These are phyloP conservation scores for Zanthoxylum bungeanum DNA, from an alignment of 345 rosid species.

Conservation along the genomic window DNA sequence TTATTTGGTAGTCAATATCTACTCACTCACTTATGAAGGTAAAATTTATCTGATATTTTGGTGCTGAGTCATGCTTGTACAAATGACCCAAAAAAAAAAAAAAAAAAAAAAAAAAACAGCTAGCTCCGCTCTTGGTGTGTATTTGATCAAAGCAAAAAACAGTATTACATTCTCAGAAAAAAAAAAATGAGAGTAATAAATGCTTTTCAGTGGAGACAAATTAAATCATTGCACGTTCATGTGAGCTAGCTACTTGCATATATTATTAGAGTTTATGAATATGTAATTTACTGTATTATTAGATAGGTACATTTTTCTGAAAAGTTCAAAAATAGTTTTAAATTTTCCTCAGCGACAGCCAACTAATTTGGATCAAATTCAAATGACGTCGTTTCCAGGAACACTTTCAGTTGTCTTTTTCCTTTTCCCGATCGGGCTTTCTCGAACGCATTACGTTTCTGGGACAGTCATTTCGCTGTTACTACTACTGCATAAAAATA, in stretches of 20 bases:
- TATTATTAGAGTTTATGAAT: background rate
- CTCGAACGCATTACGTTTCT: background rate
- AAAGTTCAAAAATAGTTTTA: background rate
- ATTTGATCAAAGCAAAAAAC: no score
- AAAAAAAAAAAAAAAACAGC: no score
- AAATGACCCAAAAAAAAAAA: no score
- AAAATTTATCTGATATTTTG: no score
- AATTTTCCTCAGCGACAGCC: background rate
- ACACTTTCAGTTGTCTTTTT: background rate
- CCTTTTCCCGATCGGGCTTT: constrained; percentile 6
- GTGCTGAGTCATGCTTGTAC: no score
- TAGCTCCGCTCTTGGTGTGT: no score
- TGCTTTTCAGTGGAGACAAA: background rate
- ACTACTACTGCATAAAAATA: background rate
- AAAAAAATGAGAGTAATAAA: constrained; percentile 2
- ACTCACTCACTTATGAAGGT: no score
- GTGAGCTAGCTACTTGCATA: constrained; percentile 6
- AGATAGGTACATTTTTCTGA: background rate
- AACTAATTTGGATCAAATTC: background rate
- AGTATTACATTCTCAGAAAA: no score
- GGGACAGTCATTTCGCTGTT: background rate
- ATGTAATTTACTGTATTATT: background rate
- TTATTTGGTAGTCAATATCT: no score
- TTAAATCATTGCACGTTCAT: background rate
- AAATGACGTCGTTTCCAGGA: background rate